Percentiles rank a stretch among this genome's conserved stretches.
phyloP scores from a whole-genome alignment of 306 rosid species.

The Hylodesmum podocarpum region DNA sequence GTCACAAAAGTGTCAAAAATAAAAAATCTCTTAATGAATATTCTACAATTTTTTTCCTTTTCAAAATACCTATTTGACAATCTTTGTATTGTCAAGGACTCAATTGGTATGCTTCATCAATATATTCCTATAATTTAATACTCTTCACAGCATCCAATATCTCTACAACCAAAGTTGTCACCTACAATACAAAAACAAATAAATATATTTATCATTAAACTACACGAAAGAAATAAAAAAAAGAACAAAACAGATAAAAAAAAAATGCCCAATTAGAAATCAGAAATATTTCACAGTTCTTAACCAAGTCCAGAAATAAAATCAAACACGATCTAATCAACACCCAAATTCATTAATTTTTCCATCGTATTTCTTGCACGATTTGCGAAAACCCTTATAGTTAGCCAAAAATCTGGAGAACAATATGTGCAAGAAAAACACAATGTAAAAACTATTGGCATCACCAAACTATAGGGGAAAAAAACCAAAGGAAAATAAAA shows the following conservation, averaged over 20 bases:
- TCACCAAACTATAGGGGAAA: not conserved
- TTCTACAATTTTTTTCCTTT: not conserved
- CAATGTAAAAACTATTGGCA: constrained; percentile 7
- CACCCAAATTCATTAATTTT: constrained; percentile 11
- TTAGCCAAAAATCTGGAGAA: constrained; percentile 36
- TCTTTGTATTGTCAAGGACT: constrained; percentile 1
- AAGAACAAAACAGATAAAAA: not conserved
- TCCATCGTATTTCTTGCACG: not conserved
- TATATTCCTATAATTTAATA: constrained; percentile 21
- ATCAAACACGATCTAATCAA: not conserved
- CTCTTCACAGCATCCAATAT: not conserved
- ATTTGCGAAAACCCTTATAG: not conserved
- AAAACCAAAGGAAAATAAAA: not conserved
- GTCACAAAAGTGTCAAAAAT: not conserved
- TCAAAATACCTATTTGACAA: not conserved
- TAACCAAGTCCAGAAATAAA: constrained; percentile 5
- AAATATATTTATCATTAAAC: not conserved
- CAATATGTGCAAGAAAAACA: not conserved
- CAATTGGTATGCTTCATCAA: constrained; percentile 7
- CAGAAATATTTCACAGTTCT: not conserved
- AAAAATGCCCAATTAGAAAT: not conserved
- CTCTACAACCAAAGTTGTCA: constrained; percentile 8
- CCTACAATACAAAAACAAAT: constrained; percentile 28
- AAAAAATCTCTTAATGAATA: constrained; percentile 1
- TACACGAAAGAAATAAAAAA: constrained; percentile 26